A percentile compares a stretch with the other conserved stretches of the same genome.
phyloP scores from a whole-genome alignment of 441 rosid species.

The Brassica hybrid region DNA sequence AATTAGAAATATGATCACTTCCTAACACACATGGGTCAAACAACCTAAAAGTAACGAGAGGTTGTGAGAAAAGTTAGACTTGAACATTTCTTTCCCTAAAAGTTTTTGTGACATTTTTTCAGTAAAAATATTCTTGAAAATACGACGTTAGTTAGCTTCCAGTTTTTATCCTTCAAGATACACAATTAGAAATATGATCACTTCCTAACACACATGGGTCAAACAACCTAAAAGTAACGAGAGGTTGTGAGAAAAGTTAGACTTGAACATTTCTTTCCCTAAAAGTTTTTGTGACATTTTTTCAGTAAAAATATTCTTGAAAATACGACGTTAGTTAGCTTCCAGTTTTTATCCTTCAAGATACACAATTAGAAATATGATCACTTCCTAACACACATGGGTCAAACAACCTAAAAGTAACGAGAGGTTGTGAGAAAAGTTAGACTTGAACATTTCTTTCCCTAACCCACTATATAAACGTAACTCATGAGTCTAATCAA shows the following conservation, averaged over 20 bases:
- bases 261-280: too few species aligned
- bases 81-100: too few species aligned
- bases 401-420: slow-evolving; percentile 32
- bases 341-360: not conserved
- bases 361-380: slow-evolving; percentile 11
- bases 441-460: not conserved
- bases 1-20: slow-evolving; percentile 8
- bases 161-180: not conserved
- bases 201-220: not conserved
- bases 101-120: not conserved
- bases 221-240: slow-evolving; percentile 29
- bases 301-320: not conserved
- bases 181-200: slow-evolving; percentile 13
- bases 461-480: slow-evolving; percentile 24
- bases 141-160: not conserved
- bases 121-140: not conserved
- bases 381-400: not conserved
- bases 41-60: slow-evolving; percentile 30
- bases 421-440: slow-evolving; percentile 16
- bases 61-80: slow-evolving; percentile 7
- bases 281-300: not conserved
- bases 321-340: not conserved
- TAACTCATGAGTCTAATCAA: not conserved
- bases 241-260: slow-evolving; percentile 11
- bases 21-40: not conserved